Base-by-base conservation (phyloP, 805 yeast genomes). In the Barnettozyma botsteinii region DNA sequence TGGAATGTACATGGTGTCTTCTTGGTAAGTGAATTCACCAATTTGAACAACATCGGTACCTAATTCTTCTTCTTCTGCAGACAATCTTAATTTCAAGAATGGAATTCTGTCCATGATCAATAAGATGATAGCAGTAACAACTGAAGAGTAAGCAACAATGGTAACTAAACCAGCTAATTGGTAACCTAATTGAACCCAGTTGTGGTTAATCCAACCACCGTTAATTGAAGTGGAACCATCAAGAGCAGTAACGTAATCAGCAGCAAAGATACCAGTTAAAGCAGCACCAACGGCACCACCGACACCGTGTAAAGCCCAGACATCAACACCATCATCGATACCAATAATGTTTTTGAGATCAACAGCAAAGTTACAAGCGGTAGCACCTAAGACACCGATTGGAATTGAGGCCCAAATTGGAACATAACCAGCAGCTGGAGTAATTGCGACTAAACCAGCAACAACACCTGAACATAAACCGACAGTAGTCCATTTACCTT, bases 381-480 rank as follows among this genome's bases (percentile, higher is more conserved):
- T 59, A 23, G 81, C 91, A 37, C 91, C 78, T 30, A 87, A 66
- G 43, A 77, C 73, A 58, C 97, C 97, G 56, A 89, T 84, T 45
- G 85, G 77, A 33, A 87, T 79, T 3, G 96, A 76, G 44, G 88
- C 77, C 78, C 89, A 91, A 42, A 91, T 79, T 42, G 97, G 97
- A 37, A 91, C 96, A 59, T 70, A 89, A 48, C 97, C 98, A 17
- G 98, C 97, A 48, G 91, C 97, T 35, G 98, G 98, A 2, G 98
- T 91, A 48, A 91, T 81, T 58, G 93, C 93, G 35, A 93, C 97
- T 47, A 91, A 75, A 48, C 98, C 98, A 25, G 95, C 84, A 60
- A 93, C 77, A 45, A 88, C 83, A 56, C 98, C 98, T 38, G 88
- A 81, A 65, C 98, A 88, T 63, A 91, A 73, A 49, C 97, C 97